phyloP scores from a whole-genome alignment of 345 rosid genomes.

The Salix koriyanagi region DNA sequence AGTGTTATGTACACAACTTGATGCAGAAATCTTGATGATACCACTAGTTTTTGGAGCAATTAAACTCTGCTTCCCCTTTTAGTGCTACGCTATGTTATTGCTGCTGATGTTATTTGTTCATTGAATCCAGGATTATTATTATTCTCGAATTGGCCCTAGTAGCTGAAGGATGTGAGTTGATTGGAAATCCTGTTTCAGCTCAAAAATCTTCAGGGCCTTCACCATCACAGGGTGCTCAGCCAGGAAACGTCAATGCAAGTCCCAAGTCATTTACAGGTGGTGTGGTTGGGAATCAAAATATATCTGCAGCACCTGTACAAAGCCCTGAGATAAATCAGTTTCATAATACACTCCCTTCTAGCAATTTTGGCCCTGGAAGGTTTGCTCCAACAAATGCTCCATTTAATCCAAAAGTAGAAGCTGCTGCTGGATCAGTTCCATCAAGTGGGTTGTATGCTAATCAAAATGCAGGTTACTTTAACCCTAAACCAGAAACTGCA shows the following conservation, averaged over 20 bases:
- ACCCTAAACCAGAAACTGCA: constrained; percentile 39
- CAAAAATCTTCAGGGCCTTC: constrained; percentile 29
- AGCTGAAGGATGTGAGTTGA: constrained; percentile 34
- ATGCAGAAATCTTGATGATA: no score
- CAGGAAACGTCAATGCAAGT: constrained; percentile 12
- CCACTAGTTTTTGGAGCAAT: not conserved
- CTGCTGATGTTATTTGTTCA: not conserved
- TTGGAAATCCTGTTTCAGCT: constrained; percentile 45
- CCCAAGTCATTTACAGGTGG: constrained; percentile 23
- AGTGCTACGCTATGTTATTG: constrained; percentile 6
- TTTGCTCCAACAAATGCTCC: constrained; percentile 32
- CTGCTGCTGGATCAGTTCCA: constrained; percentile 33
- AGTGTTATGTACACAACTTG: not conserved
- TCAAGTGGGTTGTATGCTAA: constrained; percentile 27
- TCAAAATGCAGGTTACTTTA: constrained; percentile 33
- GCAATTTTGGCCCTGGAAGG: constrained; percentile 33
- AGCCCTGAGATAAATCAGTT: constrained; percentile 32
- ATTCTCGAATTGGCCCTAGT: constrained; percentile 56
- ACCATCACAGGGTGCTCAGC: constrained; percentile 33
- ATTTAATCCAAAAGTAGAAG: constrained; percentile 31
- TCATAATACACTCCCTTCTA: constrained; percentile 22
- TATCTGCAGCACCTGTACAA: constrained; percentile 32
- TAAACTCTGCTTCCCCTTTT: not conserved
- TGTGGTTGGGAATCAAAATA: constrained; percentile 28
- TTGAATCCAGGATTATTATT: constrained; percentile 58